Percentiles rank a stretch among this genome's conserved stretches.
Conservation (phyloP, 345 rosid species). For the Kernera saxatilis region DNA sequence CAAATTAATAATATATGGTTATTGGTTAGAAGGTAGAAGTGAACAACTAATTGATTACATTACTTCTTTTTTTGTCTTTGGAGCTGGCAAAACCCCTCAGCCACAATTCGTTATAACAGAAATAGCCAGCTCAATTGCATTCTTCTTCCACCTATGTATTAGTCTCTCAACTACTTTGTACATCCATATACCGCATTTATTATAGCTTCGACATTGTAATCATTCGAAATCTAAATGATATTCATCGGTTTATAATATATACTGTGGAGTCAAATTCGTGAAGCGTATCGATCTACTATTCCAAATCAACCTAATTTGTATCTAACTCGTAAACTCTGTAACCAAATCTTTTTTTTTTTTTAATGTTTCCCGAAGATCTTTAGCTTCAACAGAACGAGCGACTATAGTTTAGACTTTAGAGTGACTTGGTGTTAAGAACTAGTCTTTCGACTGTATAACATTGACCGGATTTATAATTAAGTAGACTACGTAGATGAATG, state of each 20-base stretch:
- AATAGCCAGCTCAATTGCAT: conserved; percentile 12
- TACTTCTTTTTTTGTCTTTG: conserved; percentile 1
- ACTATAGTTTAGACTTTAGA: no score
- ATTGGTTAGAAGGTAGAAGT: conserved; percentile 18
- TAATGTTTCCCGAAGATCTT: not conserved
- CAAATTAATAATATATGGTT: conserved; percentile 10
- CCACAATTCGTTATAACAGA: conserved; percentile 1
- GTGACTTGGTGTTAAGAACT: no score
- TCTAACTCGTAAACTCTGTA: no score
- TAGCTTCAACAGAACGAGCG: not conserved
- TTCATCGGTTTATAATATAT: no score
- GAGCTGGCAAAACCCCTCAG: conserved; percentile 25
- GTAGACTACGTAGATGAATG: not conserved
- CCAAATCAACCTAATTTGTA: no score
- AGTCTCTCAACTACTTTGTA: not conserved
- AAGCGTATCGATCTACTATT: no score
- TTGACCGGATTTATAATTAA: not conserved
- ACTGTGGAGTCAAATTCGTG: no score
- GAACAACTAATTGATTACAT: not conserved
- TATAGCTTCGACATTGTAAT: not conserved
- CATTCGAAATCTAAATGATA: not conserved
- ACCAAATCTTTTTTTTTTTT: no score
- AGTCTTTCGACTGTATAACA: not conserved
- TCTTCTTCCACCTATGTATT: conserved; percentile 10
- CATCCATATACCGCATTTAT: not conserved